Base-by-base conservation (phyloP, 495 filamentous ascomycete genomes). In the Lentithecium fluviatile region DNA sequence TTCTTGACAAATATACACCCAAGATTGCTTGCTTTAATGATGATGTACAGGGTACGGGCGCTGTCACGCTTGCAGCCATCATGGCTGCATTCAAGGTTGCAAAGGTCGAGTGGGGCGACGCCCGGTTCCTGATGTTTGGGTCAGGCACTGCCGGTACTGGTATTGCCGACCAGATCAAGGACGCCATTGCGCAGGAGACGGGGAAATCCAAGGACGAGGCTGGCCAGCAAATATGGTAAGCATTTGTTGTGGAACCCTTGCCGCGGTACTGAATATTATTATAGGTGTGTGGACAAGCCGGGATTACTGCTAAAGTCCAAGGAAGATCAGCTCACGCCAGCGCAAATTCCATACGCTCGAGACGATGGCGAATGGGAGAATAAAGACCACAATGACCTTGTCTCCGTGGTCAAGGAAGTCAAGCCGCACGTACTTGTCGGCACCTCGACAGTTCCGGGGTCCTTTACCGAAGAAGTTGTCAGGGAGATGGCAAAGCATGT, bases 11-110 rank as follows among this genome's bases (percentile, higher is more conserved):
- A 34, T 95, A 90, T 64, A 77, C 83, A 5, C 76, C 84, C 0
- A 59, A 86, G 20, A 84, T 95, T 6, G 77, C 91, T 0, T 95
- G 90, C 70, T 94, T 96, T 78, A 96, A 95, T 60, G 91, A 95
- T 52, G 91, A 96, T 73, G 85, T 96, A 0, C 91, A 96, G 70
- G 91, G 91, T 2, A 96, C 91, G 0, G 91, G 91, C 0, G 89
- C 87, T 36, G 89, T 96, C 2, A 95, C 91, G 0, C 76, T 95
- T 3, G 91, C 90, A 0, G 90, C 86, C 0, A 85, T 96, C 58
- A 82, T 88, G 73, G 82, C 88, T 0, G 89, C 79, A 1, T 73
- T 90, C 12, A 80, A 89, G 52, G 83, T 95, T 17, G 83, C 80
- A 52, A 80, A 86, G 5, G 71, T 87, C 50, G 82, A 86, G 53